Evolutionary conservation across 345 rosid species (phyloP).

Genomic region (Aethionema arabicum): DNA sequence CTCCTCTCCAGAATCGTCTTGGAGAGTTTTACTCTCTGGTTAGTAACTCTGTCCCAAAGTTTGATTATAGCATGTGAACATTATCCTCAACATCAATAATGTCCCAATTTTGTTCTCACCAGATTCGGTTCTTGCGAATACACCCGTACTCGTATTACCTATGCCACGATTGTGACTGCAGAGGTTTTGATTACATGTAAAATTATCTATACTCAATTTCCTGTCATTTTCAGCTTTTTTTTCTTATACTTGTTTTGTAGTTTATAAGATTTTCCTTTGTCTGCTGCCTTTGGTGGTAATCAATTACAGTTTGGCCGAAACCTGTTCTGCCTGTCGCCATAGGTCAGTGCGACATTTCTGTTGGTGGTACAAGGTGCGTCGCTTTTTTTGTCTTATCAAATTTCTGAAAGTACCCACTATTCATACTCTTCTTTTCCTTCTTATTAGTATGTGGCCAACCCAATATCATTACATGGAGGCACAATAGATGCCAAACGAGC

Average conservation of each 20-base stretch:
- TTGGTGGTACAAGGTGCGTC: conserved; percentile 94
- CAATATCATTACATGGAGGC: conserved; percentile 59
- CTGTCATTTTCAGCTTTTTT: background rate
- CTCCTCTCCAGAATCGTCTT: conserved; percentile 98
- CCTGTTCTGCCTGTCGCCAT: conserved; percentile 74
- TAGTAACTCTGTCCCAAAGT: conserved; percentile 33
- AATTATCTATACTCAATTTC: conserved; percentile 5
- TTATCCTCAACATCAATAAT: conserved; percentile 26
- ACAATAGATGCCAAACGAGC: conserved; percentile 55
- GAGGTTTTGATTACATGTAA: conserved; percentile 82
- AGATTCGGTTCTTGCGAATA: conserved; percentile 91
- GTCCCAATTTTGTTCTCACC: conserved; percentile 33
- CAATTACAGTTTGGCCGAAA: conserved; percentile 50
- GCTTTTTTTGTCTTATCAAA: background rate
- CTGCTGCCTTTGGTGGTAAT: conserved; percentile 13
- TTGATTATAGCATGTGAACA: conserved; percentile 13
- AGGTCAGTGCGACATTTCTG: conserved; percentile 88
- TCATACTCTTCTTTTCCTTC: conserved; percentile 12
- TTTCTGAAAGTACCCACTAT: background rate
- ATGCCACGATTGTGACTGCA: conserved; percentile 93
- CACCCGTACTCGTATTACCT: conserved; percentile 90
- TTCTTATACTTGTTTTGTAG: conserved; percentile 11
- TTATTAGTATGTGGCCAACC: conserved; percentile 71
- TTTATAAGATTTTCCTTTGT: conserved; percentile 1
- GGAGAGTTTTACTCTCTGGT: conserved; percentile 98